Evolutionary conservation across 495 filamentous ascomycete species (phyloP).

Genomic region (Daldinia vernicosa): DNA sequence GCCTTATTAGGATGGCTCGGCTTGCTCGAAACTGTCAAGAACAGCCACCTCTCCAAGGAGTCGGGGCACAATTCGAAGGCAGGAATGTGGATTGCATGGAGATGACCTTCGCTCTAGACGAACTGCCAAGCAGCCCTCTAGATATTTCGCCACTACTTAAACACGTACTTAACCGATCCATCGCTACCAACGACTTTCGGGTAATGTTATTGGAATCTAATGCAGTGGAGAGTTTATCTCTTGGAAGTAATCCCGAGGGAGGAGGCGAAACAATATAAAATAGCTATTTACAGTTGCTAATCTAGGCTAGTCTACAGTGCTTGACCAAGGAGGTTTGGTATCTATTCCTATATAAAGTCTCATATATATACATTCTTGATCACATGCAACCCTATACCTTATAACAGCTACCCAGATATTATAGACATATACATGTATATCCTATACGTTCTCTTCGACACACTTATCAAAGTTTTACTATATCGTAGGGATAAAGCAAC

Average conservation of each 20-base stretch:
- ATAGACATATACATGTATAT: no score
- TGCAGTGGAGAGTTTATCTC: not conserved
- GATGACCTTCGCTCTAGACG: conserved; percentile 7
- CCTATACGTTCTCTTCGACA: no score
- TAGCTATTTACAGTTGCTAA: no score
- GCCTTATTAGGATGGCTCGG: not conserved
- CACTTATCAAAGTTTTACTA: no score
- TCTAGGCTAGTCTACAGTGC: no score
- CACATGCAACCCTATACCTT: no score
- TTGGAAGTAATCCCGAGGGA: not conserved
- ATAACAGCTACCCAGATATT: no score
- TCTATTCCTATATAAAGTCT: no score
- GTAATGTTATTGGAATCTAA: not conserved
- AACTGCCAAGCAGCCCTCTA: not conserved
- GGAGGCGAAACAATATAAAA: no score
- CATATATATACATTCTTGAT: no score
- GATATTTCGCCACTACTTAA: conserved; percentile 1
- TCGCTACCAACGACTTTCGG: not conserved
- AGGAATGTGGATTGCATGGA: not conserved
- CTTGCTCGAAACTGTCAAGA: not conserved
- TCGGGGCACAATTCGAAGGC: conserved; percentile 23
- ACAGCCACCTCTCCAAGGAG: conserved; percentile 6
- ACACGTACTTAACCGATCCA: conserved; percentile 14
- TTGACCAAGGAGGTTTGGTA: no score
- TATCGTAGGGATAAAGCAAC: no score